phyloP scores from a whole-genome alignment of 192 early-diverging fungal species.

The Backusella morwellensis region DNA sequence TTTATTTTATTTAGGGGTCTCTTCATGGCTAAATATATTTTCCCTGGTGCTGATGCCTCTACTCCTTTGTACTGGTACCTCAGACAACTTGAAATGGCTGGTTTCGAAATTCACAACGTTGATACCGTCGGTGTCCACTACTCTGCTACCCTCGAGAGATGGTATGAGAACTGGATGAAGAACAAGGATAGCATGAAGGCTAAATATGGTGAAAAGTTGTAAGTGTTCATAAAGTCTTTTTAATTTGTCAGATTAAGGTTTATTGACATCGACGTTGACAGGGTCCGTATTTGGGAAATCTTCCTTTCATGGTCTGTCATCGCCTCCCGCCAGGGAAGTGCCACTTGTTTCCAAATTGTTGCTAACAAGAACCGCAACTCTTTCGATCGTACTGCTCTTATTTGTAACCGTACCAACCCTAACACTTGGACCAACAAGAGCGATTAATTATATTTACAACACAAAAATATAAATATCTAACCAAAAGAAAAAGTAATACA shows the following conservation, averaged over 20 bases:
- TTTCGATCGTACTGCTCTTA: constrained; percentile 79
- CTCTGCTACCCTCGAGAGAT: constrained; percentile 90
- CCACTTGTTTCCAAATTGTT: constrained; percentile 96
- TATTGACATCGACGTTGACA: neutral
- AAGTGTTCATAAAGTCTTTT: constrained; percentile 4
- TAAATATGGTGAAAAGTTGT: constrained; percentile 90
- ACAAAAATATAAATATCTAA: constrained; percentile 8
- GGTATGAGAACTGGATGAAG: constrained; percentile 98
- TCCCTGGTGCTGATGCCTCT: constrained; percentile 98
- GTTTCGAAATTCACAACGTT: constrained; percentile 86
- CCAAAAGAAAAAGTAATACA: neutral
- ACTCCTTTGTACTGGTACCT: constrained; percentile 95
- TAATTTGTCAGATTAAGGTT: neutral
- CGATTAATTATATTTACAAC: constrained; percentile 4
- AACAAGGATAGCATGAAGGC: constrained; percentile 84
- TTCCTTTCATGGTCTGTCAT: constrained; percentile 98
- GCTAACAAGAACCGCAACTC: constrained; percentile 97
- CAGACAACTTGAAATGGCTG: constrained; percentile 88
- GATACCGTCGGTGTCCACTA: constrained; percentile 98
- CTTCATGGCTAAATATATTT: constrained; percentile 99
- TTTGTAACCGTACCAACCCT: constrained; percentile 45
- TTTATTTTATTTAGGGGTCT: constrained; percentile 67
- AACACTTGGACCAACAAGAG: constrained; percentile 23
- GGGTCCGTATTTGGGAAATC: constrained; percentile 91
- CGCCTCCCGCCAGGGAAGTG: constrained; percentile 92